Evolutionary conservation across 805 yeast species (phyloP), one percentile per base, ranked within the genome.

Genomic region (Ogataea minuta): DNA sequence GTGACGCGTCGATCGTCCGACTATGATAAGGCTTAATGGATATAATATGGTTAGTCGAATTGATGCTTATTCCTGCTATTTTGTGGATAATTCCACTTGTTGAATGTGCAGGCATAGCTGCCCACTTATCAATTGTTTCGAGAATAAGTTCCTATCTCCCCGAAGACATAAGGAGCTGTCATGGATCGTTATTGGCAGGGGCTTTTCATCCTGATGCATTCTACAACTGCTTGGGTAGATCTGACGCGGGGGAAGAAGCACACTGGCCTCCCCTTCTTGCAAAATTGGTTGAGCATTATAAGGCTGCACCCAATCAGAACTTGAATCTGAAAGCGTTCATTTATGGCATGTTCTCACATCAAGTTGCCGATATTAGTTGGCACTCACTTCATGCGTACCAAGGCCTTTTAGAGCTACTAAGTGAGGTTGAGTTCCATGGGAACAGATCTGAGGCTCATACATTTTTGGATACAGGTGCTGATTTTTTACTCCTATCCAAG

Each of bases 161-260:
- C 0, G 39, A 46, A 2, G 64, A 64, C 4, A 41, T 70, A 2
- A 51, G 56, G 19, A 39, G 26, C 3, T 48, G 46, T 3, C 56
- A 52, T 20, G 54, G 66, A 3, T 67, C 57, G 32, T 47, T 71
- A n/a, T 58, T 74, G 11, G 72, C 83, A 1, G 89, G 88, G 0
- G 70, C 84, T 0, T 81, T 82, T 53, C 77, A 75, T 50, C 89
- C 89, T 0, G 89, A 82, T 54, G 76, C 83, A 0, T 75, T 80
- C 50, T 82, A 82, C 56, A 66, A 73, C 24, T 82, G 88, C 55
- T 59, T 72, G 34, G 77, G 74, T 3, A 51, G 59, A 17, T 64
- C 74, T 3, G 68, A 70, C 9, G 70, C 71, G 2, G 82, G 84
- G 3, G 89, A 82, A 55, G 72, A 64, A 20, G 66, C 80, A 0